Base-by-base conservation (phyloP, 257 asterid genomes). In the Ilex aquifolium region DNA sequence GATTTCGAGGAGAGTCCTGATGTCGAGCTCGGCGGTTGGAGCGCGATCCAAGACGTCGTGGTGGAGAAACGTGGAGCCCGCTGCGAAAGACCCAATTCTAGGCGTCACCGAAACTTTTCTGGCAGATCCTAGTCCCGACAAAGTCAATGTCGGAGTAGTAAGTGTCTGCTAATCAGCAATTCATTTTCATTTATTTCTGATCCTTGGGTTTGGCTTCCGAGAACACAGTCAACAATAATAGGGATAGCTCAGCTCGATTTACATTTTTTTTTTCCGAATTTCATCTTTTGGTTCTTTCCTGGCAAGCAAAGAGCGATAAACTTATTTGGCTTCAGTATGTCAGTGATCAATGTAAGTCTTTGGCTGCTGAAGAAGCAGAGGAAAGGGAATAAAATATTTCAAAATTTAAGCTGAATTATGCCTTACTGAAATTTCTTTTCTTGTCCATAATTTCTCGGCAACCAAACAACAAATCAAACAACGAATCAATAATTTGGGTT, bases 131-230 rank as follows among this genome's bases (percentile, higher is more conserved):
- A 66, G 74, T 50, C 96, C 97, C 0, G 42, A 58, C 36, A 93
- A 93, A 90, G 96, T 93, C 79, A 93, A 93, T 62, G 99, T 93
- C 53, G 99, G 99, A 74, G 99, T 93, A 17, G 99, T 92, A 68
- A 79, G 99, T 84, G 56, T 46, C 59, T 12, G 5, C 56, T 21
- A 21, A 21, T 31, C 13, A 0, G 5, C 5, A 6, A 50, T n/a
- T 50, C 56, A 6, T 13, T 50, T 50, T 50, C 6, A 9, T 50
- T n/a, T 14, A 5, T 14, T 50, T 50, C 48, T 50, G 7, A 50
- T 9, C 5, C 13, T 14, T 50, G 7, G 8, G 56, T 50, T 50
- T 50, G 16, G 56, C 21, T 50, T 9, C 7, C 13, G n/a, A 50
- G 56, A 50, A 50, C 9, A 44, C 13, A 0, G 50, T 7, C 9